A percentile compares a stretch with the other conserved stretches of the same genome.
Evolutionary conservation across 2,329 filamentous ascomycete genomes (phyloP).

Genomic region (Bimuria novae-zelandiae): DNA sequence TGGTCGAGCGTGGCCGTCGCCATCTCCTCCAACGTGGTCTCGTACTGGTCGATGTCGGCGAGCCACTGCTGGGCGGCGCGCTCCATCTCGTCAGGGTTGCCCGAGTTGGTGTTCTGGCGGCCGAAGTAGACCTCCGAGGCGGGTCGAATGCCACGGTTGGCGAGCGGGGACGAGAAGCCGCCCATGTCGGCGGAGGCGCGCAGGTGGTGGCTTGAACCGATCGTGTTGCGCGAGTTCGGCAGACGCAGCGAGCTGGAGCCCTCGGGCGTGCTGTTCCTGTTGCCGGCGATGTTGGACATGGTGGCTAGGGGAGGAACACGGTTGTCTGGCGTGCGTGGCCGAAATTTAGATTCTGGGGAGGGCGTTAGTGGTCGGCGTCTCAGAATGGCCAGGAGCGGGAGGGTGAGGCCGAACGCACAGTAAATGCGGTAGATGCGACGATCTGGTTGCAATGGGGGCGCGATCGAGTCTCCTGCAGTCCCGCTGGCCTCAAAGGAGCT

Average conservation of each 20-base stretch:
- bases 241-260: constrained; percentile 82
- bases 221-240: constrained; percentile 70
- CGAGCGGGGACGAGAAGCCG: constrained; percentile 71
- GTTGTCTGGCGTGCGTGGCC: constrained; percentile 1
- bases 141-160: constrained; percentile 81
- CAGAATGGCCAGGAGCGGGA: background rate
- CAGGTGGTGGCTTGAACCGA: constrained; percentile 81
- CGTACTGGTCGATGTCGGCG: constrained; percentile 97
- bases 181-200: constrained; percentile 97
- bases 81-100: constrained; percentile 83
- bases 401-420: constrained; percentile 16
- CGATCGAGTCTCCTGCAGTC: constrained; percentile 72
- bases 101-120: constrained; percentile 68
- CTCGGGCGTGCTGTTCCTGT: constrained; percentile 97
- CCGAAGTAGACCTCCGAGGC: constrained; percentile 93
- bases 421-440: constrained; percentile 15
- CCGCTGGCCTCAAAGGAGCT: constrained; percentile 82
- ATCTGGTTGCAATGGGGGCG: constrained; percentile 13
- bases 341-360: constrained; percentile 22
- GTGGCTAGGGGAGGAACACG: constrained; percentile 13
- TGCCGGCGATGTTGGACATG: constrained; percentile 61
- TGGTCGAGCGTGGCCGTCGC: constrained; percentile 97
- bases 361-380: constrained; percentile 14
- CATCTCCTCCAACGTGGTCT: constrained; percentile 99
- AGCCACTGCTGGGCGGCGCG: constrained; percentile 98